Evolutionary conservation across 2,329 filamentous ascomycete genomes (phyloP).

Genomic region (Colletotrichum nymphaeae): DNA sequence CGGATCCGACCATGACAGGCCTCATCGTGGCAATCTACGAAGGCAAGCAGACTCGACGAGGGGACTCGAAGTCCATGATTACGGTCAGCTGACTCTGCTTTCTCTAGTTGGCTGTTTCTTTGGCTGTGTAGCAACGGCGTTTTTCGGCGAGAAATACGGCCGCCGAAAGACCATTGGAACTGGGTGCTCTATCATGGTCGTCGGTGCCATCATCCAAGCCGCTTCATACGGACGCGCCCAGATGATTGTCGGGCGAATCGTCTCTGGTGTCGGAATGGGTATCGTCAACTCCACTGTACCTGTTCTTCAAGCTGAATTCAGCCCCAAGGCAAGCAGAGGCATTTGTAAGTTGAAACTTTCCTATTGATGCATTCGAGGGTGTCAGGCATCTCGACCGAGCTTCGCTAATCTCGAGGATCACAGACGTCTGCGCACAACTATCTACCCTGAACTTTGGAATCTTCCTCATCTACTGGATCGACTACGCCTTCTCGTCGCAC

Average conservation of each 20-base stretch:
- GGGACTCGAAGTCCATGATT: not conserved
- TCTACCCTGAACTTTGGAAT: conserved; percentile 60
- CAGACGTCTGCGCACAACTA: conserved; percentile 58
- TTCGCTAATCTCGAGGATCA: not conserved
- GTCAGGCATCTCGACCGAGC: not conserved
- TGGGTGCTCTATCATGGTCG: conserved; percentile 54
- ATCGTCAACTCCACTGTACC: conserved; percentile 58
- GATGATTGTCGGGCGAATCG: conserved; percentile 57
- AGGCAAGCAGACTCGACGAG: conserved; percentile 36
- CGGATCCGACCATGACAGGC: conserved; percentile 53
- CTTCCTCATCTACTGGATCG: conserved; percentile 58
- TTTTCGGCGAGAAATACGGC: conserved; percentile 56
- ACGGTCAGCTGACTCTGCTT: not conserved
- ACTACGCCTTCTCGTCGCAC: conserved; percentile 52
- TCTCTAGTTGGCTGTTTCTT: conserved; percentile 44
- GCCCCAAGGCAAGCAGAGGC: conserved; percentile 51
- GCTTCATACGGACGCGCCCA: conserved; percentile 54
- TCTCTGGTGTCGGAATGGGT: conserved; percentile 60
- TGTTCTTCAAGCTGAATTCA: conserved; percentile 56
- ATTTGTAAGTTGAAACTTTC: conserved; percentile 38
- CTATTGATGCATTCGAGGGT: not conserved
- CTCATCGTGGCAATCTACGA: conserved; percentile 60
- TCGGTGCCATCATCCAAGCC: conserved; percentile 57
- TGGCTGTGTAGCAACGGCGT: conserved; percentile 41
- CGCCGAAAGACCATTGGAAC: conserved; percentile 53